Evolutionary conservation across 202 grass and related monocot species (phyloP), one percentile per base, ranked within the genome.

Genomic region (Setaria italica): DNA sequence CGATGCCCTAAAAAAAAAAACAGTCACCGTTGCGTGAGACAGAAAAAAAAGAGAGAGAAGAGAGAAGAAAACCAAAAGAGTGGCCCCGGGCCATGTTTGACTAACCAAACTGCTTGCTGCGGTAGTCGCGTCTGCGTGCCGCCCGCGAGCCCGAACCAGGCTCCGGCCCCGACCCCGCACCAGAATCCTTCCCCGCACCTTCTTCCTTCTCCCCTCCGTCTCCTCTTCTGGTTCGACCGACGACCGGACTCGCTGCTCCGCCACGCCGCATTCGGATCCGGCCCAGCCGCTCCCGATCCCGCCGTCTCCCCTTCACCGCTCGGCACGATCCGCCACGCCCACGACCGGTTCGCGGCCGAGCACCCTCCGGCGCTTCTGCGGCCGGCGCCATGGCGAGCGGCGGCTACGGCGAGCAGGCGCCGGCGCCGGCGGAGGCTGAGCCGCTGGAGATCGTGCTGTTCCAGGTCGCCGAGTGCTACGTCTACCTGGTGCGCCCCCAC

Each of bases 401-500:
- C 74, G 79, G 45, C 79, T 43, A 17, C 39, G 73, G 74, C 77
- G 57, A 74, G 33, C 85, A 78, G 21, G 58, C 58, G 58, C n/a
- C n/a, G 20, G 56, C 56, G 56, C 56, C 39, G 47, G 54, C 76
- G 14, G 94, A 95, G 77, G 67, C 86, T 30, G 83, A 95, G 81
- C 90, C 90, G 68, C 72, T 94, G 54, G 97, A 99, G 89, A 83
- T 96, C 67, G 90, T 92, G 79, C 90, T 99, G 64, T 99, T 99
- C 90, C 91, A 94, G 88, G 93, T 94, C 53, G 69, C 80, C 64
- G 97, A 94, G 87, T 97, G 94, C 87, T 99, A 99, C 77, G 97
- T 99, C 68, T 99, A 99, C 85, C 88, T 99, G 97, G 97, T 99
- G 86, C 73, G 76, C 2, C 11, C 59, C n/a, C 37, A 35, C 30